Conservation (phyloP, 2,329 filamentous ascomycete genomes). For the Penicillium griseofulvum region DNA sequence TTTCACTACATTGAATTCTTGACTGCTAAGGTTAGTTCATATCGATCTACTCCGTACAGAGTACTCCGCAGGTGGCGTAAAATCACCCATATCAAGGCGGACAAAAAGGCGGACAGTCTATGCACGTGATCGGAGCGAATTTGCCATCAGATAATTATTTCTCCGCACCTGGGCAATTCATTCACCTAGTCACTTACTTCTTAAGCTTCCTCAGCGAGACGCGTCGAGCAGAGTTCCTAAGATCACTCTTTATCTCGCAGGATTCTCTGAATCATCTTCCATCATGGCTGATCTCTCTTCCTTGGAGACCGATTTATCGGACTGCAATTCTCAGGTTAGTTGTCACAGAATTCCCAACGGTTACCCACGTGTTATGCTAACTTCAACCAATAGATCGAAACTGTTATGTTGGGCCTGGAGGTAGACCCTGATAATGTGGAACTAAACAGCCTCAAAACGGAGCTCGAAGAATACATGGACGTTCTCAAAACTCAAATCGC, state of each 20-base stretch:
- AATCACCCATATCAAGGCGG: neutral
- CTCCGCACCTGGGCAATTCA: conserved; percentile 1
- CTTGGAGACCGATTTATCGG: conserved; percentile 54
- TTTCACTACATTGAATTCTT: neutral
- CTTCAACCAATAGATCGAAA: conserved; percentile 63
- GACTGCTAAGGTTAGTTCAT: neutral
- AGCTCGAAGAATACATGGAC: conserved; percentile 78
- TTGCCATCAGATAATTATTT: neutral
- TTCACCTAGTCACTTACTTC: neutral
- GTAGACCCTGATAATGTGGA: conserved; percentile 78
- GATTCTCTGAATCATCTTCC: neutral
- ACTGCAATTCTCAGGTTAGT: conserved; percentile 58
- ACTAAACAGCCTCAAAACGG: conserved; percentile 71
- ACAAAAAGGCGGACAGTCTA: neutral
- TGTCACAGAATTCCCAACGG: neutral
- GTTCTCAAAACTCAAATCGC: conserved; percentile 76
- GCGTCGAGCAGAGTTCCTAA: neutral
- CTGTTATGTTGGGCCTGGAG: conserved; percentile 71
- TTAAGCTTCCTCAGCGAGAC: neutral
- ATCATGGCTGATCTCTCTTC: conserved; percentile 45
- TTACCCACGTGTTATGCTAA: conserved; percentile 6
- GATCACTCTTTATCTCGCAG: neutral
- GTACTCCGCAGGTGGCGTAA: neutral
- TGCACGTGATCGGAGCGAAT: neutral
- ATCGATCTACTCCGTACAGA: too few species aligned